phyloP scores from a whole-genome alignment of 208 protist species.

The Naegleria lovaniensis region DNA sequence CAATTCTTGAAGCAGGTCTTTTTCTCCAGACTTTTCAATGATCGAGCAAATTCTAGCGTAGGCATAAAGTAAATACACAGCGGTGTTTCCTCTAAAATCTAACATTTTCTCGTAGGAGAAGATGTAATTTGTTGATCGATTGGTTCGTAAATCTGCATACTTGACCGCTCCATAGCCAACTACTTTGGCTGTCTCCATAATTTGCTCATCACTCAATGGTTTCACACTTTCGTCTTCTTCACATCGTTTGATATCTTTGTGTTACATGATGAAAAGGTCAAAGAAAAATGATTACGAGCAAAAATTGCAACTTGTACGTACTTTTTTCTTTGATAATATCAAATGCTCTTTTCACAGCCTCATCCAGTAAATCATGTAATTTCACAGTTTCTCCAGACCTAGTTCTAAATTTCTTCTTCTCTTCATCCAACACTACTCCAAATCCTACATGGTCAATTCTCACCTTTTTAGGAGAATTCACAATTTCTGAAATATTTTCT shows the following conservation, averaged over 20 bases:
- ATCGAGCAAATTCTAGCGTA: conserved; percentile 92
- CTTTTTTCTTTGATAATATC: neutral
- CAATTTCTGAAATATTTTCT: neutral
- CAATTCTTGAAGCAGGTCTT: neutral
- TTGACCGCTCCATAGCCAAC: conserved; percentile 90
- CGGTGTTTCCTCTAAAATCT: conserved; percentile 89
- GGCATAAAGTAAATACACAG: conserved; percentile 91
- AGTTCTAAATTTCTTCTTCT: neutral
- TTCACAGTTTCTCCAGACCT: neutral
- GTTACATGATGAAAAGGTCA: neutral
- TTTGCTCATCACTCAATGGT: neutral
- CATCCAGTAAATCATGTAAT: neutral
- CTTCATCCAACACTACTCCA: conserved; percentile 71
- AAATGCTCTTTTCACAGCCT: neutral
- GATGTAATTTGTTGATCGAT: conserved; percentile 80
- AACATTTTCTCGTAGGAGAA: conserved; percentile 95
- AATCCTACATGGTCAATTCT: conserved; percentile 81
- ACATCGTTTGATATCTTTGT: neutral
- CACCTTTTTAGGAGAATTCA: neutral
- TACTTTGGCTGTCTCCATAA: conserved; percentile 46
- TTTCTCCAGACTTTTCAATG: conserved; percentile 45
- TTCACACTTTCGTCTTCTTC: neutral
- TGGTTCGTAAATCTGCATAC: conserved; percentile 93
- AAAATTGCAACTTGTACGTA: no score
- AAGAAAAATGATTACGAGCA: no score